Conservation (phyloP, 805 yeast species). For the Lipomyces chichibuensis region DNA sequence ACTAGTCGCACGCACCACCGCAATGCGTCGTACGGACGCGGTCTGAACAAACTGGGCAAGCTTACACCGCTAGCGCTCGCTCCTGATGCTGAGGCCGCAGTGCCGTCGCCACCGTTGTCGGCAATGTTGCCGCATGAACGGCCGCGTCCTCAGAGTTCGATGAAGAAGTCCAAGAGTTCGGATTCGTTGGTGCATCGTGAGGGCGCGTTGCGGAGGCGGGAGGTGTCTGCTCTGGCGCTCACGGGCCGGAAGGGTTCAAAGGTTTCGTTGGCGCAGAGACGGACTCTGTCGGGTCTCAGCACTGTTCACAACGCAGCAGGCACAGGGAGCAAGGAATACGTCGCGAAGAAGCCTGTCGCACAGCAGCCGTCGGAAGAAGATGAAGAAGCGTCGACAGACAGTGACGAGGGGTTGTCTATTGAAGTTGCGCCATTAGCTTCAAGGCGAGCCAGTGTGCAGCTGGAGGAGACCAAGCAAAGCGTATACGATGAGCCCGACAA, state of each 20-base stretch:
- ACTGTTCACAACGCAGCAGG: neutral
- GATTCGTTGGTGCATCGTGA: slow-evolving; percentile 21
- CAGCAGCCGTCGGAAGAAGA: slow-evolving; percentile 17
- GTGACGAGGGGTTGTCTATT: slow-evolving; percentile 29
- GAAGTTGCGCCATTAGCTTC: slow-evolving; percentile 12
- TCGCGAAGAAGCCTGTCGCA: slow-evolving; percentile 1
- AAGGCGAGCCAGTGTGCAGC: slow-evolving; percentile 1
- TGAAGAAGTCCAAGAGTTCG: slow-evolving; percentile 29
- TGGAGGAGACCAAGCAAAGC: neutral
- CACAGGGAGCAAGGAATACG: neutral
- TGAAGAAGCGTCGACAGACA: slow-evolving; percentile 22
- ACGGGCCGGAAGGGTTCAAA: slow-evolving; percentile 28
- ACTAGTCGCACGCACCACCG: slow-evolving; percentile 25
- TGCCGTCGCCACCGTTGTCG: slow-evolving; percentile 9
- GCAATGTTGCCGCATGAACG: slow-evolving; percentile 9
- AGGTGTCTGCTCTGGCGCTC: slow-evolving; percentile 19
- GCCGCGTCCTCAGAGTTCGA: neutral
- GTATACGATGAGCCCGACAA: neutral
- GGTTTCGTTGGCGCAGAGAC: slow-evolving; percentile 19
- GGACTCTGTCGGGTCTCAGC: slow-evolving; percentile 23
- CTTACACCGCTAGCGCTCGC: slow-evolving; percentile 19
- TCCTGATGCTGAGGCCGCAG: slow-evolving; percentile 8
- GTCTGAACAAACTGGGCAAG: slow-evolving; percentile 25
- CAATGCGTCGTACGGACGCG: slow-evolving; percentile 26
- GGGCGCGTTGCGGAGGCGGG: slow-evolving; percentile 11